Evolutionary conservation across 768 basidiomycete genomes (phyloP).

Genomic region (Russula abietina): DNA sequence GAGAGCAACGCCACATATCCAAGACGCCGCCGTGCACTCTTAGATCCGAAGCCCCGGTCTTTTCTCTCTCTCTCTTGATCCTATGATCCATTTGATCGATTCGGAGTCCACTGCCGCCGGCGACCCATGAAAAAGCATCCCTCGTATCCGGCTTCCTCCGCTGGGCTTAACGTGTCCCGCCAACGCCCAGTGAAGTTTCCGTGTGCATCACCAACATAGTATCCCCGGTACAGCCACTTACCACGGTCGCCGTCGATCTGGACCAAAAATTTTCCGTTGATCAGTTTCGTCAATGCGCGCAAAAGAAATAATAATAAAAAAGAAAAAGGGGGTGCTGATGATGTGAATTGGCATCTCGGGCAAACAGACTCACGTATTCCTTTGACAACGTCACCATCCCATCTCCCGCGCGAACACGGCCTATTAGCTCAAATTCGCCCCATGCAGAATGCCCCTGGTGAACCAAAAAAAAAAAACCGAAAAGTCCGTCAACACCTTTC

Average conservation of each 20-base stretch:
- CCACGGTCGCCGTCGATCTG: constrained; percentile 71
- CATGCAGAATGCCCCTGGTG: constrained; percentile 81
- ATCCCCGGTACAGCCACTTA: constrained; percentile 82
- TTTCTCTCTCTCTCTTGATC: not conserved
- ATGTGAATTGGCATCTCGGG: not conserved
- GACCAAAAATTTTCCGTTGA: constrained; percentile 7
- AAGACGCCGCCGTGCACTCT: constrained; percentile 1
- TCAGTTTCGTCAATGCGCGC: not conserved
- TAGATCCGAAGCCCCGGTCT: constrained; percentile 6
- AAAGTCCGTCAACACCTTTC: not conserved
- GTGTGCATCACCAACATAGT: constrained; percentile 61
- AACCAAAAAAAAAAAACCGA: not conserved
- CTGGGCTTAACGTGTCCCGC: constrained; percentile 74
- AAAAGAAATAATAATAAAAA: too few species aligned
- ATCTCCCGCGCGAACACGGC: constrained; percentile 75
- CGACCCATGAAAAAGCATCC: constrained; percentile 77
- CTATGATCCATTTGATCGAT: constrained; percentile 7
- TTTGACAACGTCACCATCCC: constrained; percentile 79
- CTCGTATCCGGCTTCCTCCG: constrained; percentile 67
- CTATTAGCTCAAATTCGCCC: constrained; percentile 79
- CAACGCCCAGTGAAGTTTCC: constrained; percentile 79
- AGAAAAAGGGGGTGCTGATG: not conserved
- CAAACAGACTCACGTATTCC: constrained; percentile 57
- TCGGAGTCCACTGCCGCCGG: constrained; percentile 37
- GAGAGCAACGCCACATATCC: constrained; percentile 9